Percentiles rank a stretch among this genome's conserved stretches.
Conservation (phyloP, 2,329 filamentous ascomycete genomes). For the Ophiostoma sp. region DNA sequence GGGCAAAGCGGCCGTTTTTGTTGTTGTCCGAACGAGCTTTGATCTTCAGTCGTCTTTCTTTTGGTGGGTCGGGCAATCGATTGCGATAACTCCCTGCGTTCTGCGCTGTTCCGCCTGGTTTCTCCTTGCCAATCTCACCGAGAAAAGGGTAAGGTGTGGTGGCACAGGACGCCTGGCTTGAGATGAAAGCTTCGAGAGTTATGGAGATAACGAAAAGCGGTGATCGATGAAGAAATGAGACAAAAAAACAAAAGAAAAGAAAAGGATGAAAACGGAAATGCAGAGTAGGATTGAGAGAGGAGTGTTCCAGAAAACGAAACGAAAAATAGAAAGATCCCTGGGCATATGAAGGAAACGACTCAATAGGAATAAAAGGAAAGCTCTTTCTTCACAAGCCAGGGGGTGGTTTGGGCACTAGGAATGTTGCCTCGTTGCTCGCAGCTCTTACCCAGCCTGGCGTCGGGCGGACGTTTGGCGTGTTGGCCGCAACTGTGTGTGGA, state of each 20-base stretch:
- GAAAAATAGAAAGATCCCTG: background rate
- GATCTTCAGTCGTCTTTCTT: background rate
- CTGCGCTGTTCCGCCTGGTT: background rate
- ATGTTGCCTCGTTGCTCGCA: constrained; percentile 7
- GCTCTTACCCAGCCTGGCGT: background rate
- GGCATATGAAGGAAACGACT: background rate
- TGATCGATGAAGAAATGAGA: background rate
- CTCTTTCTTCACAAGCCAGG: constrained; percentile 10
- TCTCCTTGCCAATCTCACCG: background rate
- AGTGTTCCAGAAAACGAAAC: background rate
- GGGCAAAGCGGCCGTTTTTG: background rate
- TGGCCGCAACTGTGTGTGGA: background rate
- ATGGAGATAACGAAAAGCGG: background rate
- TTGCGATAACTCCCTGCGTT: background rate
- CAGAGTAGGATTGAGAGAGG: background rate
- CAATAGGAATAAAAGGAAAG: background rate
- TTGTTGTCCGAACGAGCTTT: background rate
- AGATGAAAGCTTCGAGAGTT: background rate
- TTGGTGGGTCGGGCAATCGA: background rate
- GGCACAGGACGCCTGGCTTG: background rate
- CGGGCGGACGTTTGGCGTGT: background rate
- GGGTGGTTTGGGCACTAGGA: constrained; percentile 9
- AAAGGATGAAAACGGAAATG: background rate
- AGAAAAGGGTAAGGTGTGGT: background rate
- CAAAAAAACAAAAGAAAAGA: background rate